Evolutionary conservation across 2,329 filamentous ascomycete species (phyloP), one percentile per base, ranked within the genome.

Genomic region (Immersiporthe knoxdaviesiana): DNA sequence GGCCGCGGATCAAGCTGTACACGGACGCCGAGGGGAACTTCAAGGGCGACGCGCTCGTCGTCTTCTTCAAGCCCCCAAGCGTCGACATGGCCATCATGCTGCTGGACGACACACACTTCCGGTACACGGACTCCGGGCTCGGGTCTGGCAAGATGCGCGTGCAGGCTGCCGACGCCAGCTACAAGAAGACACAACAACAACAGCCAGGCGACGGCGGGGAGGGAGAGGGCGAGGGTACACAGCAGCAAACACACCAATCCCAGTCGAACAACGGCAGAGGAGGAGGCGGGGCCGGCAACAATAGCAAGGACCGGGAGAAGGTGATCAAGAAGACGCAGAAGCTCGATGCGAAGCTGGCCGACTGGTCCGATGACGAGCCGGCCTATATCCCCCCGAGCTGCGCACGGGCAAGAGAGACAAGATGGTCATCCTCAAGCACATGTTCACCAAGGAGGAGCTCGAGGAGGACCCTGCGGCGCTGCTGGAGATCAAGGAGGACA

Each of bases 1-100:
- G 90, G 60, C 93, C 93, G 59, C 91, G 96, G 50, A 95, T 99
- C 81, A 98, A 97, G 82, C 88, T 99, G 79, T 99, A 99, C 81
- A 88, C 85, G 27, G 90, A 97, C 77, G 88, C 91, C 1, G 81
- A 90, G 1, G 96, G 94, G 27, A 87, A 89, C 21, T 97, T 97
- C 85, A 98, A 97, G 78, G 96, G 96, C 71, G 94, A 98, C 77
- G 94, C 93, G 2, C 85, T 99, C 41, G 84, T 99, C 67, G 92
- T 98, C 47, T 99, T 97, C 81, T 97, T 97, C 86, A 93, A 96
- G 74, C 92, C 94, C 0, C 94, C 97, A 77, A 97, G 92, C n/a
- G 95, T 99, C 69, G 84, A 91, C 56, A 91, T 94, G 82, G 93
- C 93, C 59, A 92, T 95, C 73, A 89, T 90, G 82, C 85, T 96